Evolutionary conservation across 805 yeast genomes (phyloP), one percentile per base, ranked within the genome.

Genomic region (Wickerhamiella vanderwaltii): DNA sequence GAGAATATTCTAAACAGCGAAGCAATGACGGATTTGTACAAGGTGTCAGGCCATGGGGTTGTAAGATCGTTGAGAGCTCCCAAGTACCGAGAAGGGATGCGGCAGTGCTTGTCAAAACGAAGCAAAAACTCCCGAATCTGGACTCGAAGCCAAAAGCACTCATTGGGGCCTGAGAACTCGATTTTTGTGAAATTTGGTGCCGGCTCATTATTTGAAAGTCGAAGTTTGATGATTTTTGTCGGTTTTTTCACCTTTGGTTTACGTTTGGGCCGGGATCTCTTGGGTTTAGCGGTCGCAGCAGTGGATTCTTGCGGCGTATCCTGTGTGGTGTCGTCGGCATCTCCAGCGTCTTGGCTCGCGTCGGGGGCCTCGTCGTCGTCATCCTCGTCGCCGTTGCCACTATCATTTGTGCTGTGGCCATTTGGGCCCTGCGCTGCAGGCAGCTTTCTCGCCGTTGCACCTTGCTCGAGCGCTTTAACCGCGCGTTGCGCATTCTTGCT

Each of bases 101-200:
- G 48, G 37, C 63, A 57, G 25, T 60, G 55, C 43, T 54, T 54
- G 46, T 63, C 66, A 46, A 63, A 63, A 5, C 66, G 51, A 18
- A 60, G 44, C 20, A 63, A 45, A 36, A 57, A 63, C 44, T 63
- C 67, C 15, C 67, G 56, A 16, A 63, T 39, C 18, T 50, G 49
- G n/a, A 58, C 48, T 17, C 59, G 52, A 12, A 48, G 46, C 63
- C 64, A 62, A 15, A 63, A 46, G 32, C 54, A 41, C 24, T 54
- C 52, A 11, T 46, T 48, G 19, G 58, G 42, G 40, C 47, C 43
- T 15, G 45, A 50, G 13, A 57, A 35, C 6, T 47, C 35, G 28
- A 61, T 41, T 3, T 49, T 50, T 34, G 26, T 39, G 34, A 61
- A 57, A 24, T 41, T 46, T 6, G 64, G 64, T 29, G 48, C 35